phyloP scores from a whole-genome alignment of 352 stramenopile genomes.

The Discostella stelligera region DNA sequence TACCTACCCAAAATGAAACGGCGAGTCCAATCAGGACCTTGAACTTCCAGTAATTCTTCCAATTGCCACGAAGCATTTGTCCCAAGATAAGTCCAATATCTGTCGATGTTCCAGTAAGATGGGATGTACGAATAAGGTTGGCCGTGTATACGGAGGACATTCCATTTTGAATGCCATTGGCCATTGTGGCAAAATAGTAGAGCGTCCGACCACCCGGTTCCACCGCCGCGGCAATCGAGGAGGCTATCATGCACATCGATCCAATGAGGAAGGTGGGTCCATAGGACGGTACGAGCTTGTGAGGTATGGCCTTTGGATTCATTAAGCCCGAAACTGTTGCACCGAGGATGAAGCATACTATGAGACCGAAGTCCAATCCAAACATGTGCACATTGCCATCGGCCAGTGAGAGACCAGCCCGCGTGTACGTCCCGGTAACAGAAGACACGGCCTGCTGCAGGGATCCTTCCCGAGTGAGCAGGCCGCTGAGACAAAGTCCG shows the following conservation, averaged over 20 bases:
- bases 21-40: constrained; percentile 50
- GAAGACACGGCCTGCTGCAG: constrained; percentile 45
- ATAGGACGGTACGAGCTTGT: constrained; percentile 52
- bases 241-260: constrained; percentile 23
- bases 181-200: constrained; percentile 54
- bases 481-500: constrained; percentile 52
- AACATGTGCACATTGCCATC: constrained; percentile 37
- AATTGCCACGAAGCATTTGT: constrained; percentile 67
- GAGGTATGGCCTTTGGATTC: constrained; percentile 52
- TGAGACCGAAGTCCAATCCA: constrained; percentile 45
- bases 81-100: constrained; percentile 80
- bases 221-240: constrained; percentile 21
- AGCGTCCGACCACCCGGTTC: constrained; percentile 12
- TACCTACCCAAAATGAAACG: constrained; percentile 62
- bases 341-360: constrained; percentile 62
- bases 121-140: constrained; percentile 75
- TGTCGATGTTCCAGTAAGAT: constrained; percentile 75
- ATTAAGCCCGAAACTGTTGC: constrained; percentile 49
- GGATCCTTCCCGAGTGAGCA: constrained; percentile 25
- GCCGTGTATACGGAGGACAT: constrained; percentile 66
- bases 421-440: constrained; percentile 67
- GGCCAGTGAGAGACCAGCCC: constrained; percentile 49
- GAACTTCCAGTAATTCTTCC: constrained; percentile 58
- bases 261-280: constrained; percentile 46
- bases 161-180: constrained; percentile 79